Conservation (phyloP, 768 basidiomycete species). For the Kwoniella mangroviensis region DNA sequence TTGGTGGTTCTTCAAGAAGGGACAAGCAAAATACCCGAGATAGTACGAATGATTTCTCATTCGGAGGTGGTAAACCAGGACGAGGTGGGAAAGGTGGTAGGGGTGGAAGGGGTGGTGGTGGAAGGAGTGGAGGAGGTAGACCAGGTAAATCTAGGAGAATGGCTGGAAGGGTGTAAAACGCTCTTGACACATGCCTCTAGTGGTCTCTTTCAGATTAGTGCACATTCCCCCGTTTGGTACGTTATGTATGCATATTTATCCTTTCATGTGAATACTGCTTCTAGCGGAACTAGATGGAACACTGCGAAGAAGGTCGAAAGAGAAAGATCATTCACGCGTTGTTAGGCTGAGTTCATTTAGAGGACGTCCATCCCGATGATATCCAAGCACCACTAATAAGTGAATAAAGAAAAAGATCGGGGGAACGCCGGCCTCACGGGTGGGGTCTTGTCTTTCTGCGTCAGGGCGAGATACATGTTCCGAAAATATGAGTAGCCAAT, state of each 20-base stretch:
- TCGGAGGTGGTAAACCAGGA: constrained; percentile 50
- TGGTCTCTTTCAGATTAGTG: not conserved
- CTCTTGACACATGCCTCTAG: not conserved
- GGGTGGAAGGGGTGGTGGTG: constrained; percentile 57
- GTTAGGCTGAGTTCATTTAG: too few species aligned
- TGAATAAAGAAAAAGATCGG: too few species aligned
- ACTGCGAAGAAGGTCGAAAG: too few species aligned
- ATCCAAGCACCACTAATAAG: too few species aligned
- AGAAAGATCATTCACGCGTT: too few species aligned
- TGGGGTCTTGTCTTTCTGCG: not conserved
- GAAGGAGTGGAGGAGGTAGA: constrained; percentile 51
- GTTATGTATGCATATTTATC: not conserved
- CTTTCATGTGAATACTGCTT: too few species aligned
- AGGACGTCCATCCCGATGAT: too few species aligned
- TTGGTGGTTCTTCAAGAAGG: constrained; percentile 64
- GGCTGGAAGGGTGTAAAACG: constrained; percentile 25
- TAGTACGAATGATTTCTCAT: constrained; percentile 76
- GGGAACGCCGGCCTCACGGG: too few species aligned
- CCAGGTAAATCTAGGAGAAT: constrained; percentile 49
- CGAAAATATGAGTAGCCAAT: not conserved
- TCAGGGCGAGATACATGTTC: not conserved
- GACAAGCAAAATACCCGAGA: constrained; percentile 81
- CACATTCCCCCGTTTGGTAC: not conserved
- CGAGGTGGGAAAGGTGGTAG: constrained; percentile 54
- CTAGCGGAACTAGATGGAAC: too few species aligned